Percentiles rank a stretch among this genome's conserved stretches.
These are phyloP conservation scores for Aspergillus sp. DNA, from an alignment of 2,329 filamentous ascomycete genomes.

Conservation along the genomic window DNA sequence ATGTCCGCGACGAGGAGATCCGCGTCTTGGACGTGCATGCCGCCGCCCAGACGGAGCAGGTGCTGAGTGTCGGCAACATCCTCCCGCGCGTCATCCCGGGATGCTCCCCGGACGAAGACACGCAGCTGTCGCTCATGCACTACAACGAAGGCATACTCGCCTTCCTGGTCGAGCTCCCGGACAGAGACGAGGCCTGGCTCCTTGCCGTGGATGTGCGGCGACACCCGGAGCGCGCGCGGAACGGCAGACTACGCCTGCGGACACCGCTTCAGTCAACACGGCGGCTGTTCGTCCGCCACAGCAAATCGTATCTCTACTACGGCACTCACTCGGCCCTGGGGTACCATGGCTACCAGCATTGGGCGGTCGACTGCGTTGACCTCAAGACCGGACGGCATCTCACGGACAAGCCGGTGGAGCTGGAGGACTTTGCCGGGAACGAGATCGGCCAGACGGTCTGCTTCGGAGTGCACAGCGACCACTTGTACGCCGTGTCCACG, in stretches of 20 bases:
- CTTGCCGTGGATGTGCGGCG: slow-evolving; percentile 40
- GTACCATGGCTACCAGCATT: slow-evolving; percentile 50
- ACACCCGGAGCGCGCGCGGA: slow-evolving; percentile 9
- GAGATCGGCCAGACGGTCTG: slow-evolving; percentile 60
- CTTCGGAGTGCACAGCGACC: slow-evolving; percentile 58
- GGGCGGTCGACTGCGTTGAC: slow-evolving; percentile 51
- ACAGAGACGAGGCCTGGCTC: slow-evolving; percentile 41
- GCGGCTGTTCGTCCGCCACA: slow-evolving; percentile 60
- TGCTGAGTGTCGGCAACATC: slow-evolving; percentile 45
- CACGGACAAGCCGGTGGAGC: slow-evolving; percentile 37
- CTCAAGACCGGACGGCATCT: slow-evolving; percentile 36
- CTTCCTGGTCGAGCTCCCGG: slow-evolving; percentile 44
- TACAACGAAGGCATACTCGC: slow-evolving; percentile 50
- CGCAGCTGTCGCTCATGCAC: slow-evolving; percentile 48
- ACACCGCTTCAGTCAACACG: slow-evolving; percentile 38
- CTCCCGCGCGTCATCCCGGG: slow-evolving; percentile 21
- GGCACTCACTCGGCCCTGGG: slow-evolving; percentile 52
- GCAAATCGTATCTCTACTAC: slow-evolving; percentile 52
- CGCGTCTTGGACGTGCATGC: slow-evolving; percentile 51
- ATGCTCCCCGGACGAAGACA: slow-evolving; percentile 28
- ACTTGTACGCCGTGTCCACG: slow-evolving; percentile 63
- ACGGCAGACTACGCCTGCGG: slow-evolving; percentile 34
- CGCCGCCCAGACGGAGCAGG: slow-evolving; percentile 42
- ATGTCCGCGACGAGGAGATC: slow-evolving; percentile 46
- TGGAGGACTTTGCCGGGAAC: slow-evolving; percentile 52